phyloP scores from a whole-genome alignment of 2,329 filamentous ascomycete genomes.

The Lachnellula willkommii region DNA sequence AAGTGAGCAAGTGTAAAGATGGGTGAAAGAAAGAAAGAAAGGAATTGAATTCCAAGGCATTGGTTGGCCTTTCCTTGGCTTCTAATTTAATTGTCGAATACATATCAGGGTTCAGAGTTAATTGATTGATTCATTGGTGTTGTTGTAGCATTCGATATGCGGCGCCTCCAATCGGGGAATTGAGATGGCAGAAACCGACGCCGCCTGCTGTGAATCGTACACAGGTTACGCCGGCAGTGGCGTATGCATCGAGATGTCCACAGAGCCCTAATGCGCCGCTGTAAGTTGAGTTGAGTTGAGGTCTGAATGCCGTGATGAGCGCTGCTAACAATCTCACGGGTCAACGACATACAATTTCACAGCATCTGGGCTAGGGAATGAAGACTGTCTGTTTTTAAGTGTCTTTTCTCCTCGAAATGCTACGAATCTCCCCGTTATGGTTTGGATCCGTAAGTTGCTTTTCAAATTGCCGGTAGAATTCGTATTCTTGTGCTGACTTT shows the following conservation, averaged over 20 bases:
- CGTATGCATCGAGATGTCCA: constrained; percentile 7
- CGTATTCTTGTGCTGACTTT: too few relatives aligned
- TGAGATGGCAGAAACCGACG: constrained; percentile 39
- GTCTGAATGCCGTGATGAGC: not conserved
- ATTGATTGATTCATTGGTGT: too few relatives aligned
- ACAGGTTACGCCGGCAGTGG: constrained; percentile 27
- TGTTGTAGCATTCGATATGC: constrained; percentile 38
- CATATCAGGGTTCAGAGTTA: too few relatives aligned
- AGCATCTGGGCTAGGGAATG: constrained; percentile 1
- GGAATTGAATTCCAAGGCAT: too few relatives aligned
- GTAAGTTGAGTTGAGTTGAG: not conserved
- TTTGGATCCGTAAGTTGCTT: constrained; percentile 37
- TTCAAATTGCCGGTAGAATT: too few relatives aligned
- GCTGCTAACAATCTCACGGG: too few relatives aligned
- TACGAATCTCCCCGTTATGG: constrained; percentile 38
- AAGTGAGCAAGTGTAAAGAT: too few relatives aligned
- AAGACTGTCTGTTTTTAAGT: constrained; percentile 40
- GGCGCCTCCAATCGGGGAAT: constrained; percentile 35
- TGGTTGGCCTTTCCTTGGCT: too few relatives aligned
- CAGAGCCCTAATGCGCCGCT: constrained; percentile 2
- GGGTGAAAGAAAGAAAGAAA: too few relatives aligned
- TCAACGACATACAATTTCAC: too few relatives aligned
- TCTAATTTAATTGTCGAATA: too few relatives aligned
- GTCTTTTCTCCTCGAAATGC: constrained; percentile 39
- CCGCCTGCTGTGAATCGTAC: constrained; percentile 29